phyloP scores from a whole-genome alignment of 2,329 filamentous ascomycete genomes.

The Rutstroemia sp. region DNA sequence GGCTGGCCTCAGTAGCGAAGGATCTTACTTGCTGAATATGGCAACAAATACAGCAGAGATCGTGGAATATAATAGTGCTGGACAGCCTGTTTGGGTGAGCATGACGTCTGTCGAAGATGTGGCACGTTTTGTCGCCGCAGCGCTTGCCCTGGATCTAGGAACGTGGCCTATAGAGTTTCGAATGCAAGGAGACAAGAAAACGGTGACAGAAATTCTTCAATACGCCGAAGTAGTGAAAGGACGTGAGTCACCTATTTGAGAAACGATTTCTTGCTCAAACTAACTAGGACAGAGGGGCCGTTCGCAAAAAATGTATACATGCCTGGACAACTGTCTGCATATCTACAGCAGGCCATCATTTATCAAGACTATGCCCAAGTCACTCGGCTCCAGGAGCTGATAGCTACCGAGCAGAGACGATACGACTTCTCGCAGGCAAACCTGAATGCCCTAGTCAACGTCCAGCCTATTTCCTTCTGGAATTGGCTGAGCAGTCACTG shows the following conservation, averaged over 20 bases:
- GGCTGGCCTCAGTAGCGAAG: conserved; percentile 46
- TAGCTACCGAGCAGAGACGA: conserved; percentile 60
- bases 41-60: conserved; percentile 51
- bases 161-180: conserved; percentile 63
- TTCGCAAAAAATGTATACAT: conserved; percentile 20
- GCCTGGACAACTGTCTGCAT: conserved; percentile 15
- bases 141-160: conserved; percentile 52
- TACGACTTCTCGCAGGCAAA: conserved; percentile 58
- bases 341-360: conserved; percentile 15
- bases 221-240: conserved; percentile 42
- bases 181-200: conserved; percentile 60
- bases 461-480: conserved; percentile 44
- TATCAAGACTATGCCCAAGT: conserved; percentile 41
- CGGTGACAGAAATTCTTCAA: conserved; percentile 50
- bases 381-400: conserved; percentile 51
- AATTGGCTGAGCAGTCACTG: conserved; percentile 48
- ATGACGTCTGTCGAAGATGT: conserved; percentile 66
- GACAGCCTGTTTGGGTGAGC: conserved; percentile 48
- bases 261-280: background rate
- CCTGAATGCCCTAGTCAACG: conserved; percentile 45
- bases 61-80: conserved; percentile 45
- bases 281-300: conserved; percentile 9
- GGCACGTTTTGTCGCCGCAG: conserved; percentile 62
- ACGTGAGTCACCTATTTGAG: conserved; percentile 31
- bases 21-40: conserved; percentile 60